These are phyloP conservation scores for Chalciporus sphaerocephalus DNA, from an alignment of 768 basidiomycete species.

Conservation along the genomic window DNA sequence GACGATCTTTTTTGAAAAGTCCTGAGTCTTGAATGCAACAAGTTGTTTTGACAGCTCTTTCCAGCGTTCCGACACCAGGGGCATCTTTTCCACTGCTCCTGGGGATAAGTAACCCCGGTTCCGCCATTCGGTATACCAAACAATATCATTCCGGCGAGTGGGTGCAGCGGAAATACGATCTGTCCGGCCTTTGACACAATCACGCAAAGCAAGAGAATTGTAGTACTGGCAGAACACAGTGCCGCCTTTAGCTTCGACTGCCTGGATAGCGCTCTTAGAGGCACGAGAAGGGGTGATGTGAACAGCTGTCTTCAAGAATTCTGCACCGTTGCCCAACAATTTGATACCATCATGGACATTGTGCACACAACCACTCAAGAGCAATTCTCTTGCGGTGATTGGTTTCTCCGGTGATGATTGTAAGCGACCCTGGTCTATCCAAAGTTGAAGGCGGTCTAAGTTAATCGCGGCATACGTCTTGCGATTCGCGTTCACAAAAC, in stretches of 20 bases:
- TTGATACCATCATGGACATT: slow-evolving; percentile 89
- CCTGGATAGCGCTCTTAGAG: slow-evolving; percentile 78
- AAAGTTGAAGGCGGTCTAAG: slow-evolving; percentile 82
- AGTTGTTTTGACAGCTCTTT: slow-evolving; percentile 59
- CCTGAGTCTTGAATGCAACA: slow-evolving; percentile 43
- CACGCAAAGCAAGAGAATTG: slow-evolving; percentile 78
- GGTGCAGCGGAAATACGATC: slow-evolving; percentile 75
- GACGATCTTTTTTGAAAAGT: slow-evolving; percentile 26
- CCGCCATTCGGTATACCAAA: slow-evolving; percentile 70
- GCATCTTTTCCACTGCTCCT: slow-evolving; percentile 52
- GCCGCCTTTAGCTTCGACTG: slow-evolving; percentile 80
- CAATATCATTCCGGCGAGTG: slow-evolving; percentile 82
- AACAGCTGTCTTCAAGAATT: slow-evolving; percentile 64
- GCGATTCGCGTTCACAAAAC: slow-evolving; percentile 86
- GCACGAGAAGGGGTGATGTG: slow-evolving; percentile 82
- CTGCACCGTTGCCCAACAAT: slow-evolving; percentile 73
- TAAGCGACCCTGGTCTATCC: slow-evolving; percentile 83
- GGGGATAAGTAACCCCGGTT: slow-evolving; percentile 76
- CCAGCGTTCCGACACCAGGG: slow-evolving; percentile 70
- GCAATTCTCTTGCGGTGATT: slow-evolving; percentile 82
- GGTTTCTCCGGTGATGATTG: slow-evolving; percentile 72
- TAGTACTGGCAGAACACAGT: slow-evolving; percentile 87
- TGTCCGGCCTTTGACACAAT: slow-evolving; percentile 66
- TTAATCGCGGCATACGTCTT: slow-evolving; percentile 81
- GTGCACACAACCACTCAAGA: slow-evolving; percentile 86